Evolutionary conservation across 2,329 filamentous ascomycete species (phyloP), one percentile per base, ranked within the genome.

Genomic region (Nemania sp.): DNA sequence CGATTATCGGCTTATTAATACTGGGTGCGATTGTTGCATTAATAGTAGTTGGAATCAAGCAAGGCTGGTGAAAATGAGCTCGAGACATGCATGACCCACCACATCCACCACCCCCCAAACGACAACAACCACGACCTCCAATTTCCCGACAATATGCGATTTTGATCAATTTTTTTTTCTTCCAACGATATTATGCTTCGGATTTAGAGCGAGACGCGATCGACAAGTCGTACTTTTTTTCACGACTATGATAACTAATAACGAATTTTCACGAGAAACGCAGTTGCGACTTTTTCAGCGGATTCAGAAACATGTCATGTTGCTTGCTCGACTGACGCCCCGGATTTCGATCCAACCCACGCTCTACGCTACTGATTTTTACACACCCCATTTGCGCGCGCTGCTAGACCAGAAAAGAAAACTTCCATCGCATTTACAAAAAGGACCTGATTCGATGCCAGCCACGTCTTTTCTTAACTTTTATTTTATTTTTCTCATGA

Each of bases 1-100:
- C 83, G 25, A 67, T 86, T 47, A 71, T 86, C 21, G 84, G 84
- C 3, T 70, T 86, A 4, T 71, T 86, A 48, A 78, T 87, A 34
- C 74, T 86, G 18, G 82, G 79, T 35, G 79, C 82, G 29, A 73
- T 84, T 29, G 71, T 81, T 34, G 80, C 81, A 11, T 77, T 87
- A 49, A 77, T 79, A 17, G 77, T 86, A 20, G 73, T 86, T 15
- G 83, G 83, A 47, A 74, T 81, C n/a, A 76, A 75, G 53, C 76
- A 85, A 63, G 76, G 77, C 59, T 86, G 82, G 82, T 76, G 69
- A 1, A 62, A 66, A 57, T 66, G 58, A 68, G 48, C 37, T 50
- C 29, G 2, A 46, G 45, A 39, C 13, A 20, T 35, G 12, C 35
- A 39, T 3, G 5, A 39, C 12, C 35, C n/a, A 46, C 52, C 13